phyloP scores from a whole-genome alignment of 2,329 filamentous ascomycete species.

The Monosporascus sp. region DNA sequence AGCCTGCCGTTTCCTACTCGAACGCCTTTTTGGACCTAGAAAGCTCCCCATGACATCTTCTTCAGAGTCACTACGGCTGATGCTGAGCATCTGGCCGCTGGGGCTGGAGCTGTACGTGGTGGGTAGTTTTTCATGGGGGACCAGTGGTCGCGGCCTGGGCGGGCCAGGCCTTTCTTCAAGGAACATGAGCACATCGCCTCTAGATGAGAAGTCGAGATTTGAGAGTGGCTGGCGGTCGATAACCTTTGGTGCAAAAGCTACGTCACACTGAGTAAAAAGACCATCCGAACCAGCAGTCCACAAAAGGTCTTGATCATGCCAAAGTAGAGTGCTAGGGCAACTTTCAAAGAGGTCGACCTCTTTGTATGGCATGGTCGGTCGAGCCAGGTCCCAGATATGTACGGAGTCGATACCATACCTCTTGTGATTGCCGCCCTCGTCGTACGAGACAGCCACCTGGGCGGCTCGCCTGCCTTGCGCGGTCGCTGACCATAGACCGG shows the following conservation, averaged over 20 bases:
- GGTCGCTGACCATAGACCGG: conserved; percentile 60
- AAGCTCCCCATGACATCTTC: conserved; percentile 60
- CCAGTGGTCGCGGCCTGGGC: conserved; percentile 33
- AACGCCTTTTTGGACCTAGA: conserved; percentile 41
- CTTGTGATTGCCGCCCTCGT: conserved; percentile 47
- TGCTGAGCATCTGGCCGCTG: conserved; percentile 44
- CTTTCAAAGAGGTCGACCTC: conserved; percentile 56
- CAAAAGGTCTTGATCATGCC: conserved; percentile 60
- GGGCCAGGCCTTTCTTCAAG: conserved; percentile 52
- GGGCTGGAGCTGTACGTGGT: conserved; percentile 44
- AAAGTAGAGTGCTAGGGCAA: conserved; percentile 53
- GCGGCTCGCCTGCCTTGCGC: conserved; percentile 55
- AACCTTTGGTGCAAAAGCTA: conserved; percentile 57
- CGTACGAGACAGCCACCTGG: conserved; percentile 58
- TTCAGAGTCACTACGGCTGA: conserved; percentile 60
- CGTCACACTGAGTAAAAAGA: conserved; percentile 59
- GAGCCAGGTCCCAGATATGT: conserved; percentile 64
- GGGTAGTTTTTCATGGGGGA: conserved; percentile 21
- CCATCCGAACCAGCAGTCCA: conserved; percentile 63
- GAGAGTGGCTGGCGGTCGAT: conserved; percentile 60
- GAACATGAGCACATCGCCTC: conserved; percentile 56
- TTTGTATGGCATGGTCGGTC: conserved; percentile 62
- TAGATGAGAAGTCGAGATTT: conserved; percentile 54
- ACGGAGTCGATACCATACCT: conserved; percentile 53
- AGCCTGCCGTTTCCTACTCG: conserved; percentile 35